These are phyloP conservation scores for Trichoderma guizhouense DNA, from an alignment of 2,329 filamentous ascomycete species.

Conservation along the genomic window DNA sequence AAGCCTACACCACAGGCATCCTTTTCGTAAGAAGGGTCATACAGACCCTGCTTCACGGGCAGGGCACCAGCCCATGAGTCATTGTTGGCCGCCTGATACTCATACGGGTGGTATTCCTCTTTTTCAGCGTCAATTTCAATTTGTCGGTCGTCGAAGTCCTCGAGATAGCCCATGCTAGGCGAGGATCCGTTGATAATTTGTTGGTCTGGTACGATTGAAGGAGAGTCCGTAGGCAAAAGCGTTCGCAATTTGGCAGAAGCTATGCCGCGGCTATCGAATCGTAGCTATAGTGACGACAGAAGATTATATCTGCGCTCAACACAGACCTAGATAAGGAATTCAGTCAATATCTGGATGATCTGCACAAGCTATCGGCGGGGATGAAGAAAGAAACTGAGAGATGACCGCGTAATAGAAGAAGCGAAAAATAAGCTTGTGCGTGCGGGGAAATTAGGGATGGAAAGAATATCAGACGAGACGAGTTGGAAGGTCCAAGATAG, in stretches of 20 bases:
- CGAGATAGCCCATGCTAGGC: conserved; percentile 67
- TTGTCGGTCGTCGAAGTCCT: conserved; percentile 67
- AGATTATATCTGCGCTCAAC: conserved; percentile 11
- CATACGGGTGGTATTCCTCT: conserved; percentile 66
- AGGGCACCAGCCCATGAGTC: conserved; percentile 88
- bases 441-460: not conserved
- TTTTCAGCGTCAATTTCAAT: conserved; percentile 58
- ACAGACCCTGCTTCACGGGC: conserved; percentile 97
- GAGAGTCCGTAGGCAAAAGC: conserved; percentile 4
- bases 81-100: conserved; percentile 85
- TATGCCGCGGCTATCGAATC: not conserved
- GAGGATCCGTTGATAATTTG: conserved; percentile 35
- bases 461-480: not conserved
- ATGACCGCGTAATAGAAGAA: not conserved
- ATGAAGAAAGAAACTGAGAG: not conserved
- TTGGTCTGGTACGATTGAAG: conserved; percentile 7
- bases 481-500: not conserved
- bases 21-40: conserved; percentile 93
- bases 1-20: conserved; percentile 99
- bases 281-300: not conserved
- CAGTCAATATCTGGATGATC: not conserved
- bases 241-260: conserved; percentile 1
- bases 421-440: not conserved
- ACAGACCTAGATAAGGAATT: not conserved
- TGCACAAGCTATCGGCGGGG: not conserved